Evolutionary conservation across 176 grass and related monocot species (phyloP).

Genomic region (Tillandsia fasciculata): DNA sequence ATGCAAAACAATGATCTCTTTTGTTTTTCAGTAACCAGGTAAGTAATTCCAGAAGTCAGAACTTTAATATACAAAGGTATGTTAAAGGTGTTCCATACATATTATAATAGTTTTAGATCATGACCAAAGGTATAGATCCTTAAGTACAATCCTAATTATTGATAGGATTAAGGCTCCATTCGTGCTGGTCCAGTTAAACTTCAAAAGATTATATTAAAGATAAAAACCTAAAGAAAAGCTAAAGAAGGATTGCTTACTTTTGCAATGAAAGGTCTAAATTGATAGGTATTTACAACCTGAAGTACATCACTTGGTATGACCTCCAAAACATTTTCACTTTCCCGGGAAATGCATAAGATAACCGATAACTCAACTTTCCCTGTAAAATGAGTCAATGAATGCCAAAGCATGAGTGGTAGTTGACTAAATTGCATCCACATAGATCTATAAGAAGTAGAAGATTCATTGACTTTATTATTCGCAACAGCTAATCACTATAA

Average conservation of each 20-base stretch:
- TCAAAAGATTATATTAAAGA: not conserved
- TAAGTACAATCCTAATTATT: not conserved
- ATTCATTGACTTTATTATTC: not conserved
- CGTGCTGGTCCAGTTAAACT: not conserved
- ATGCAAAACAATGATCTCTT: too few relatives aligned
- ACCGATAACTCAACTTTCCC: slow-evolving; percentile 72
- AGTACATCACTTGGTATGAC: slow-evolving; percentile 39
- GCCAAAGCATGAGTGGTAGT: not conserved
- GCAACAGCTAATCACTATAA: too few relatives aligned
- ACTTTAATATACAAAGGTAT: too few relatives aligned
- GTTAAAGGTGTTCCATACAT: not conserved
- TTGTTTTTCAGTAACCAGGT: too few relatives aligned
- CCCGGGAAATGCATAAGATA: slow-evolving; percentile 56
- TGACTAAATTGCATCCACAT: not conserved
- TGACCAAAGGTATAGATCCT: not conserved
- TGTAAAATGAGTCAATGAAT: slow-evolving; percentile 18
- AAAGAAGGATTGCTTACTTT: slow-evolving; percentile 41
- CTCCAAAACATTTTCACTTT: slow-evolving; percentile 32
- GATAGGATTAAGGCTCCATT: not conserved
- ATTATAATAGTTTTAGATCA: not conserved
- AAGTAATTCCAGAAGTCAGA: too few relatives aligned
- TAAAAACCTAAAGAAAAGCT: not conserved
- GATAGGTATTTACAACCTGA: slow-evolving; percentile 44
- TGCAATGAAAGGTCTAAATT: slow-evolving; percentile 44
- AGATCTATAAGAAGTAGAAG: not conserved